These are phyloP conservation scores for Noccaea caerulescens DNA, from an alignment of 345 rosid genomes.

Conservation along the genomic window DNA sequence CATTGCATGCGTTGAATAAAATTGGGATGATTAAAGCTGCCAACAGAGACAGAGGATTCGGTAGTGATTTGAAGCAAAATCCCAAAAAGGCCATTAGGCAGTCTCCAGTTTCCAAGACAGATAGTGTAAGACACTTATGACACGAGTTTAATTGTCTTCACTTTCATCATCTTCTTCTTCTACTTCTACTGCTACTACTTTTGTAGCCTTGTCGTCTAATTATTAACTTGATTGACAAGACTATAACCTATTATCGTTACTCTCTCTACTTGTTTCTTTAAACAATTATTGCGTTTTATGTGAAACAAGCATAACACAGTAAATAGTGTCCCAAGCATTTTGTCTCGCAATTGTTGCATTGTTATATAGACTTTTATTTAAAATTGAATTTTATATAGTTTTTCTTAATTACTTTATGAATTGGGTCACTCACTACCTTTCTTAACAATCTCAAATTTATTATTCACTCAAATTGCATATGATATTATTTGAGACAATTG, in stretches of 20 bases:
- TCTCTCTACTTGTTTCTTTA: slow-evolving; percentile 12
- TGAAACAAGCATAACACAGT: neutral
- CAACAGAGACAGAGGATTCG: slow-evolving; percentile 22
- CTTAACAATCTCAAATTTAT: neutral
- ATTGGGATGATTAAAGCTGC: slow-evolving; percentile 36
- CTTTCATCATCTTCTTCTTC: slow-evolving; percentile 36
- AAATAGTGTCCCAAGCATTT: no score
- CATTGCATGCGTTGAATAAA: slow-evolving; percentile 42
- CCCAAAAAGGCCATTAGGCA: slow-evolving; percentile 28
- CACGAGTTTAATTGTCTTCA: slow-evolving; percentile 36
- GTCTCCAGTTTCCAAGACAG: slow-evolving; percentile 43
- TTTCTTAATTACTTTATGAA: neutral
- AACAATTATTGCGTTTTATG: slow-evolving; percentile 15
- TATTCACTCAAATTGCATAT: slow-evolving; percentile 9
- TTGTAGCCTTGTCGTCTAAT: slow-evolving; percentile 25
- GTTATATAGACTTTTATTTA: neutral
- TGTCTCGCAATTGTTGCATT: neutral
- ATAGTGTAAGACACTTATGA: slow-evolving; percentile 39
- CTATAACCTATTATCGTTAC: slow-evolving; percentile 13
- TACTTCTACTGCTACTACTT: slow-evolving; percentile 29
- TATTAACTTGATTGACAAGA: slow-evolving; percentile 37
- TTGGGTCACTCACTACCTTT: neutral
- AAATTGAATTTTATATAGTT: neutral
- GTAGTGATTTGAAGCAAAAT: slow-evolving; percentile 31
- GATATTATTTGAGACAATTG: neutral